phyloP scores from a whole-genome alignment of 140 eudicot species.

The Anethum foeniculum region DNA sequence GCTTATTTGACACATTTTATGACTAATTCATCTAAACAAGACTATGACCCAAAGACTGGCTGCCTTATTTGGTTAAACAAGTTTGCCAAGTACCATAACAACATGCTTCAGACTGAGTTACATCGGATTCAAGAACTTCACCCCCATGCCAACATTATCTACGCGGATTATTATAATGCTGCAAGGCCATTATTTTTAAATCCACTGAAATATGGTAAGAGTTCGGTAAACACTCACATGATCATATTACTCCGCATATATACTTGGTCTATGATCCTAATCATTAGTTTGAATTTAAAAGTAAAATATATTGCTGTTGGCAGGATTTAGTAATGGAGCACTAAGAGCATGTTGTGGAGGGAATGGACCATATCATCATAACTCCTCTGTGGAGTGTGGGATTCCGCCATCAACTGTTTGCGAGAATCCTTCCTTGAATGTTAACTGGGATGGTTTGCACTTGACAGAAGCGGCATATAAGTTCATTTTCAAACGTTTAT shows the following conservation, averaged over 20 bases:
- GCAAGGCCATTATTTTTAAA: slow-evolving; percentile 28
- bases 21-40: slow-evolving; percentile 14
- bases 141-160: slow-evolving; percentile 39
- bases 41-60: slow-evolving; percentile 41
- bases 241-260: background rate
- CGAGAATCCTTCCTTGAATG: slow-evolving; percentile 34
- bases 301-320: background rate
- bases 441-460: slow-evolving; percentile 73
- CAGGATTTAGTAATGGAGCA: slow-evolving; percentile 44
- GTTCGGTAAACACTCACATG: background rate
- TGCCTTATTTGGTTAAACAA: slow-evolving; percentile 40
- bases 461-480: slow-evolving; percentile 54
- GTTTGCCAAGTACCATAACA: slow-evolving; percentile 38
- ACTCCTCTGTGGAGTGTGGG: slow-evolving; percentile 26
- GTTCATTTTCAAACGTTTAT: slow-evolving; percentile 29
- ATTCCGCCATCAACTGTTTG: slow-evolving; percentile 23
- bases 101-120: slow-evolving; percentile 30
- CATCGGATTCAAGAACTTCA: slow-evolving; percentile 19
- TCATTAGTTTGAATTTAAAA: background rate
- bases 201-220: slow-evolving; percentile 37
- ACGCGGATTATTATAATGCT: slow-evolving; percentile 62
- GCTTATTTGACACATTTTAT: slow-evolving; percentile 29
- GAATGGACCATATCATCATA: slow-evolving; percentile 43
- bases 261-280: background rate
- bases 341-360: slow-evolving; percentile 61